Evolutionary conservation across 2,329 filamentous ascomycete species (phyloP).

Genomic region (Trichoderma breve): DNA sequence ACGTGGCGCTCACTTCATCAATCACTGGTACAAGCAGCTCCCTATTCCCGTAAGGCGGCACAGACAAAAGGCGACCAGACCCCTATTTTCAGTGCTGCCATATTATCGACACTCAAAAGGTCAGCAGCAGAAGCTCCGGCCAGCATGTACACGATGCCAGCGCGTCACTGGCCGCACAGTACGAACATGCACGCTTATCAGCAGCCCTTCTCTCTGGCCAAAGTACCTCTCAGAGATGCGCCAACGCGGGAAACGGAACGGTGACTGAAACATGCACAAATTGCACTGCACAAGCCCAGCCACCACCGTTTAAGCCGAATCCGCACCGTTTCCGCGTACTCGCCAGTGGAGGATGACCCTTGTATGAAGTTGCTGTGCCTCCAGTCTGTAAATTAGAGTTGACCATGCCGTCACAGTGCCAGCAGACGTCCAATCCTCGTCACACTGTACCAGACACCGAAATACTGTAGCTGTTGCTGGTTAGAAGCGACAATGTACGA

Average conservation of each 20-base stretch:
- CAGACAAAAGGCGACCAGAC: background rate
- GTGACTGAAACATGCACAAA: background rate
- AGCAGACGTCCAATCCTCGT: background rate
- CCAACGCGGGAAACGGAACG: background rate
- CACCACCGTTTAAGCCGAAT: background rate
- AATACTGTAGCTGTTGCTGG: background rate
- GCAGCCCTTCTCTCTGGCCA: background rate
- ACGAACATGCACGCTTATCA: background rate
- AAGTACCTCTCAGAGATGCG: slow-evolving; percentile 1
- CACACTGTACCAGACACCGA: background rate
- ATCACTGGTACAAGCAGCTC: background rate
- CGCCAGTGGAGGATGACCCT: background rate
- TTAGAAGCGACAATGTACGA: background rate
- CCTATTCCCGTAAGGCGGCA: background rate
- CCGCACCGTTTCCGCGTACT: background rate
- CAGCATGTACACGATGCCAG: background rate
- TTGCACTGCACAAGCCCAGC: background rate
- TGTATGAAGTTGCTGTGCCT: background rate
- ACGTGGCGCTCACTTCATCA: background rate
- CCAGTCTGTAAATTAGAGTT: background rate
- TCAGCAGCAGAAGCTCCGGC: background rate
- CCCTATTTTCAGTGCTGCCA: background rate
- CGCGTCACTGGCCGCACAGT: slow-evolving; percentile 3
- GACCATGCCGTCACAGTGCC: background rate
- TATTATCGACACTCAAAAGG: background rate